Percentiles rank a stretch among this genome's conserved stretches.
phyloP scores from a whole-genome alignment of 2,329 filamentous ascomycete species.

The Myriosclerotinia scirpicola region DNA sequence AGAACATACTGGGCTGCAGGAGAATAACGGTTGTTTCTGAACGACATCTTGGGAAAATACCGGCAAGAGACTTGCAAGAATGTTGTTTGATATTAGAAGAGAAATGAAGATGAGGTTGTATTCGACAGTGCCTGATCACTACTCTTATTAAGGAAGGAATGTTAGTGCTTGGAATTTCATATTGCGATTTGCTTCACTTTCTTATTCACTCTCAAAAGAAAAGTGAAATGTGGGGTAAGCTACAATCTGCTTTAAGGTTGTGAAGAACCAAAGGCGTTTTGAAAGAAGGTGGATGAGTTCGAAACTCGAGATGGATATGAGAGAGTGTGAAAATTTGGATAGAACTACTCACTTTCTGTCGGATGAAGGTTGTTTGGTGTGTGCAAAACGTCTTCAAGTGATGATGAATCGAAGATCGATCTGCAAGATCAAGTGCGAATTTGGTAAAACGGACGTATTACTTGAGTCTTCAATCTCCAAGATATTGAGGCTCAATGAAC shows the following conservation, averaged over 20 bases:
- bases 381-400: neutral
- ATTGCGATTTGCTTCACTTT: no score
- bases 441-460: neutral
- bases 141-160: neutral
- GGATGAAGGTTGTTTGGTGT: neutral
- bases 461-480: no score
- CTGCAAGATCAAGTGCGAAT: neutral
- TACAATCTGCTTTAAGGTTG: neutral
- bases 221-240: neutral
- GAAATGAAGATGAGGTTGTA: neutral
- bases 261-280: no score
- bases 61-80: neutral
- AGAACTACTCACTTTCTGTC: neutral
- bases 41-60: neutral
- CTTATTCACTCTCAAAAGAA: neutral
- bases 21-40: neutral
- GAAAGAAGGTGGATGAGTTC: neutral
- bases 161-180: neutral
- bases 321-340: neutral
- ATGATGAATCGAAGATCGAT: neutral
- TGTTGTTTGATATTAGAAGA: neutral
- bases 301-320: neutral
- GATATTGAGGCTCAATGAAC: neutral
- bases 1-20: constrained; percentile 3
- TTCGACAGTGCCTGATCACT: neutral